A percentile compares a stretch with the other conserved stretches of the same genome.
phyloP scores from a whole-genome alignment of 2,329 filamentous ascomycete genomes.

The Raffaelea ambrosiae region DNA sequence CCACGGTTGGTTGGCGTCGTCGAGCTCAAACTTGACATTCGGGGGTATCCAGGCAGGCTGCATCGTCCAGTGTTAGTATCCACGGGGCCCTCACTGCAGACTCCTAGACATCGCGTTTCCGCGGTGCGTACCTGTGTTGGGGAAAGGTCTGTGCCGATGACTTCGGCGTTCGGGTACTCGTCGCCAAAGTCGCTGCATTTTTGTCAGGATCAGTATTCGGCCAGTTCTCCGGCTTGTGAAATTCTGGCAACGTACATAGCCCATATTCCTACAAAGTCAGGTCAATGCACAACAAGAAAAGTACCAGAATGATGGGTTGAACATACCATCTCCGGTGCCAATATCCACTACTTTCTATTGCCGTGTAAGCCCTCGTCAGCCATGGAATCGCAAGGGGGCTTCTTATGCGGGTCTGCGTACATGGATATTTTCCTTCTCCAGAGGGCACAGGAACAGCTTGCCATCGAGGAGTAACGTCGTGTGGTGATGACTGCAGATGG shows the following conservation, averaged over 20 bases:
- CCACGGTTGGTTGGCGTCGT: too few species aligned
- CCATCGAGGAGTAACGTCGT: slow-evolving; percentile 9
- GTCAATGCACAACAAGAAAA: too few species aligned
- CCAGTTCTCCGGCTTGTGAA: too few species aligned
- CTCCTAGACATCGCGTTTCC: too few species aligned
- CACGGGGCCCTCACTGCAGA: too few species aligned
- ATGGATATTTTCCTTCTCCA: slow-evolving; percentile 16
- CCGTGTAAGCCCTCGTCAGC: too few species aligned
- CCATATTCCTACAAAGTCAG: neutral
- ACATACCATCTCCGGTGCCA: slow-evolving; percentile 20
- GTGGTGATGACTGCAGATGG: neutral
- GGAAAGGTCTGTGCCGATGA: slow-evolving; percentile 45
- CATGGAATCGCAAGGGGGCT: neutral
- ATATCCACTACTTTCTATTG: slow-evolving; percentile 15
- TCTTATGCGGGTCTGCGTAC: too few species aligned
- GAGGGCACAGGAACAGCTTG: slow-evolving; percentile 24
- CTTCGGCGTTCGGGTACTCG: slow-evolving; percentile 32
- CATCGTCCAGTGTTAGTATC: too few species aligned
- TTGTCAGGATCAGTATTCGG: too few species aligned
- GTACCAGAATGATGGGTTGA: too few species aligned
- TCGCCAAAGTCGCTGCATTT: slow-evolving; percentile 38
- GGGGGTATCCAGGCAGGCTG: too few species aligned
- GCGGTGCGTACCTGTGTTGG: too few species aligned
- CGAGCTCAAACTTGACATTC: neutral
- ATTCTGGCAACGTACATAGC: neutral